Evolutionary conservation across 225 moss, liverwort and hornwort species (phyloP).

Genomic region (Pseudisothecium myosuroides): DNA sequence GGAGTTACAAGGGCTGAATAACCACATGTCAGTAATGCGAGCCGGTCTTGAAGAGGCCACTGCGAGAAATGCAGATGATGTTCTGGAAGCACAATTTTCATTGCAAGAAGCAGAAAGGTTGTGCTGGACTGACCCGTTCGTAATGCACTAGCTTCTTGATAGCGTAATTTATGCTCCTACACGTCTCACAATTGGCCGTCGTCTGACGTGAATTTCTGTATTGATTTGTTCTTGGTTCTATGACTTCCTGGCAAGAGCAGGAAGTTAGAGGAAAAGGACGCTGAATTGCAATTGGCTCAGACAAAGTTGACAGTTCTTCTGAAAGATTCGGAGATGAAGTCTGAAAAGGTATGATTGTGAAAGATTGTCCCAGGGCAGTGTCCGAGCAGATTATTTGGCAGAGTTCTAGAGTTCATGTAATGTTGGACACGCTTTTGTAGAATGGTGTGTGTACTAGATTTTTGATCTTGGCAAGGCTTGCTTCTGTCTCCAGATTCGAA

Average conservation of each 20-base stretch:
- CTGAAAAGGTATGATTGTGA: slow-evolving; percentile 16
- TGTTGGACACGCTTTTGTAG: neutral
- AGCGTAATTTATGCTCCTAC: neutral
- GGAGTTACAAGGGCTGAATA: slow-evolving; percentile 49
- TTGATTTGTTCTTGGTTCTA: neutral
- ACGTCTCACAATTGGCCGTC: neutral
- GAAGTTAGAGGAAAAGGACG: slow-evolving; percentile 32
- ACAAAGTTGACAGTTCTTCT: slow-evolving; percentile 20
- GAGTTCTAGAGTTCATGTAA: neutral
- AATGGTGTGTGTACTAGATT: neutral
- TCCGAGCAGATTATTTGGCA: neutral
- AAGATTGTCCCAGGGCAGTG: neutral
- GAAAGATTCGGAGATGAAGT: slow-evolving; percentile 25
- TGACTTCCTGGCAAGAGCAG: slow-evolving; percentile 10
- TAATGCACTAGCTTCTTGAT: neutral
- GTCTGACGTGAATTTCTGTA: neutral
- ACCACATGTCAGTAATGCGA: slow-evolving; percentile 47
- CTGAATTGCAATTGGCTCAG: slow-evolving; percentile 21
- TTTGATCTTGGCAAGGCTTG: neutral
- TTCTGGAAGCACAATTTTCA: slow-evolving; percentile 40
- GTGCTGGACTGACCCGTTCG: neutral
- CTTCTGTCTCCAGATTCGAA: slow-evolving; percentile 36
- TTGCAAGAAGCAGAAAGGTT: slow-evolving; percentile 72
- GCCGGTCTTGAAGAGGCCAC: slow-evolving; percentile 48
- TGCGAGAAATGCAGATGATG: slow-evolving; percentile 29